phyloP scores from a whole-genome alignment of 1,284 basidiomycete species.

The Mycena citricolor region DNA sequence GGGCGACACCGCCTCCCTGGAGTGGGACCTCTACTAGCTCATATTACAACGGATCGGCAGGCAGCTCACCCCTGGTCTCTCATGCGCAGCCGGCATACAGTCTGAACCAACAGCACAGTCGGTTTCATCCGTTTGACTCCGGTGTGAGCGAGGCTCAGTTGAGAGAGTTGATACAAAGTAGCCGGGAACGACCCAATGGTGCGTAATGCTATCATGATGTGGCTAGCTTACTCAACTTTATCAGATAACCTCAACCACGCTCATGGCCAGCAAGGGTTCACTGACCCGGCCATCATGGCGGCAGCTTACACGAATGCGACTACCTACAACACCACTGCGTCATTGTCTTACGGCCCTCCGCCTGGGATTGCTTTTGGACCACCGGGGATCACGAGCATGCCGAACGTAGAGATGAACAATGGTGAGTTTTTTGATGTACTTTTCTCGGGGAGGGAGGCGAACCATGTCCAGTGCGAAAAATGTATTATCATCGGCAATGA shows the following conservation, averaged over 20 bases:
- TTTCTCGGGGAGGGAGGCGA: constrained; percentile 72
- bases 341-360: constrained; percentile 55
- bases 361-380: constrained; percentile 53
- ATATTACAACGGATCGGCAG: constrained; percentile 39
- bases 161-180: constrained; percentile 69
- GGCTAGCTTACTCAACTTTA: too few species aligned
- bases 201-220: too few species aligned
- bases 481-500: constrained; percentile 67
- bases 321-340: constrained; percentile 28
- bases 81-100: constrained; percentile 43
- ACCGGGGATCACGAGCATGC: constrained; percentile 28
- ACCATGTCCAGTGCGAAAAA: constrained; percentile 80
- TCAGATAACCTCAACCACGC: constrained; percentile 32
- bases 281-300: constrained; percentile 82
- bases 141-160: constrained; percentile 70
- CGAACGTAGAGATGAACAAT: constrained; percentile 41
- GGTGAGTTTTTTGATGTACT: constrained; percentile 63
- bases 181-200: constrained; percentile 49
- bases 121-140: constrained; percentile 59
- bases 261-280: constrained; percentile 56
- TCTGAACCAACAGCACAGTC: constrained; percentile 37
- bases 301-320: constrained; percentile 53
- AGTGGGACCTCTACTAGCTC: constrained; percentile 13
- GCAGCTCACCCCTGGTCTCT: constrained; percentile 45
- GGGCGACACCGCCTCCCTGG: constrained; percentile 7